Conservation (phyloP, 495 filamentous ascomycete genomes). For the Lepidopterella palustris region DNA sequence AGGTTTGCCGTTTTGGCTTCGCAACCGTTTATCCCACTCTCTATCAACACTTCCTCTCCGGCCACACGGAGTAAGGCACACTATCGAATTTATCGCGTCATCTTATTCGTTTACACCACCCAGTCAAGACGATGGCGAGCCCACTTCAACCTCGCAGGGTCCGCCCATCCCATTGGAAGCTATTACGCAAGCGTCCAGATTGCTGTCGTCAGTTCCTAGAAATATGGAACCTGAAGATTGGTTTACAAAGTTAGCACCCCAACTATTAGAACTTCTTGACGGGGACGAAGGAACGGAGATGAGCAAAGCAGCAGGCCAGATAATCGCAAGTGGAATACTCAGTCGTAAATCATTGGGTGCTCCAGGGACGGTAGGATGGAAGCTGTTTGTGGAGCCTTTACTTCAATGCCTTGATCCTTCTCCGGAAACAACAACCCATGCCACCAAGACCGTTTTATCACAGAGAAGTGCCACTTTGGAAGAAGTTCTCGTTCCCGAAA, state of each 20-base stretch:
- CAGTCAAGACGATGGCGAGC: conserved; percentile 27
- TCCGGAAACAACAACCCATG: neutral
- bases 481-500: conserved; percentile 39
- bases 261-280: conserved; percentile 61
- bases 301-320: conserved; percentile 59
- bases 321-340: conserved; percentile 68
- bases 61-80: conserved; percentile 56
- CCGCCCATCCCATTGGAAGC: conserved; percentile 67
- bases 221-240: conserved; percentile 51
- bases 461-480: conserved; percentile 6
- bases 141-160: conserved; percentile 44
- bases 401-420: conserved; percentile 55
- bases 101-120: conserved; percentile 42
- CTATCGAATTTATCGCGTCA: conserved; percentile 59
- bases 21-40: conserved; percentile 43
- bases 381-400: conserved; percentile 59
- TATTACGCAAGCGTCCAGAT: conserved; percentile 55
- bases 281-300: conserved; percentile 58
- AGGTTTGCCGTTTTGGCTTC: conserved; percentile 43
- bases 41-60: conserved; percentile 62
- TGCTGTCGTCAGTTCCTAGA: conserved; percentile 58
- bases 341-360: conserved; percentile 60
- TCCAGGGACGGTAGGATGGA: conserved; percentile 63
- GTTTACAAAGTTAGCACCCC: conserved; percentile 58
- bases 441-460: neutral